Percentiles rank a stretch among this genome's conserved stretches.
Conservation (phyloP, 352 stramenopile genomes). For the Thalassiosira pacifica region DNA sequence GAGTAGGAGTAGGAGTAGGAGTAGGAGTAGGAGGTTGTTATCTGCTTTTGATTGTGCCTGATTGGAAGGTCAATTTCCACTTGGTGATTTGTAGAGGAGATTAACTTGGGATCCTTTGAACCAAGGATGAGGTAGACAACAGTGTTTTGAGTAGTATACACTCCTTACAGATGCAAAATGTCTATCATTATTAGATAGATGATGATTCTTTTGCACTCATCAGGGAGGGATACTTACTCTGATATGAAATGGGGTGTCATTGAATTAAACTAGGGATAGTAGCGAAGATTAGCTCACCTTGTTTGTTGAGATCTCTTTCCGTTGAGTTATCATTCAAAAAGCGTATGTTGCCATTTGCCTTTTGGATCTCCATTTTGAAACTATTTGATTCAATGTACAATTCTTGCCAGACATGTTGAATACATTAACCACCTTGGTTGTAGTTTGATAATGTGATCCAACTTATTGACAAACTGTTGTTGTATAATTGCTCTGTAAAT, state of each 20-base stretch:
- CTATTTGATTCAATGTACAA: conserved; percentile 64
- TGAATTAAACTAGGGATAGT: too few relatives aligned
- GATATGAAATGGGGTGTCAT: too few relatives aligned
- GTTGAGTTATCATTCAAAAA: conserved; percentile 81
- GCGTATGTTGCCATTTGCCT: conserved; percentile 32
- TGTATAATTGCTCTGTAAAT: conserved; percentile 47
- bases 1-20: too few relatives aligned
- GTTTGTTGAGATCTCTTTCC: conserved; percentile 72
- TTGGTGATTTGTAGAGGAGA: conserved; percentile 48
- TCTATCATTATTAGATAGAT: conserved; percentile 76
- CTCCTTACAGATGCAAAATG: conserved; percentile 66
- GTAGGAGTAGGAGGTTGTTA: conserved; percentile 27
- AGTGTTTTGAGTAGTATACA: conserved; percentile 70
- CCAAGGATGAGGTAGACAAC: conserved; percentile 58
- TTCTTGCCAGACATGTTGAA: conserved; percentile 54
- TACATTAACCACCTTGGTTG: conserved; percentile 66
- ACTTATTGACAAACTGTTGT: conserved; percentile 65
- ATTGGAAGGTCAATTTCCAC: conserved; percentile 57
- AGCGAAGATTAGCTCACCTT: conserved; percentile 58
- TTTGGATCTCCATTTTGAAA: conserved; percentile 53
- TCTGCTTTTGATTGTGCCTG: conserved; percentile 20
- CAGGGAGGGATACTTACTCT: too few relatives aligned
- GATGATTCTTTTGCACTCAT: conserved; percentile 84
- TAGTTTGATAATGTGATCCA: conserved; percentile 70
- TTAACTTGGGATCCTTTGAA: conserved; percentile 38